Conservation (phyloP, 1,284 basidiomycete genomes). For the Heliocybe sulcata region DNA sequence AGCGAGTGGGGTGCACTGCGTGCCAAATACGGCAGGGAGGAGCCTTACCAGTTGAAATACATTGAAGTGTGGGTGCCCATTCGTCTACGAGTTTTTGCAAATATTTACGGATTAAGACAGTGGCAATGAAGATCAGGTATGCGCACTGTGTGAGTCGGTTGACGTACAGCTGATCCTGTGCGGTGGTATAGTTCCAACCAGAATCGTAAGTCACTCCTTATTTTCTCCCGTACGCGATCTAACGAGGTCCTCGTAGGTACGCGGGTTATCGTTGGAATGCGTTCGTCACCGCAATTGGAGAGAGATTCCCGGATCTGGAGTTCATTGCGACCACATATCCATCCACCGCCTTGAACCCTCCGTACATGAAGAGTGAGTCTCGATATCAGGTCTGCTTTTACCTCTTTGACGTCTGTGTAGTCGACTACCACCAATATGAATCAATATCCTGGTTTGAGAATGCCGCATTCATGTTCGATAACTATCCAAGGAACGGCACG, state of each 20-base stretch:
- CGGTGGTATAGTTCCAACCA: conserved; percentile 20
- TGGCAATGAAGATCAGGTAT: conserved; percentile 29
- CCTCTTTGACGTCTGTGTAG: not conserved
- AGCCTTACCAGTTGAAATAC: conserved; percentile 28
- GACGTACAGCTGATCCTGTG: not conserved
- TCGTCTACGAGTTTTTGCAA: not conserved
- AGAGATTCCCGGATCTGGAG: conserved; percentile 20
- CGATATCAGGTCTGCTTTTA: not conserved
- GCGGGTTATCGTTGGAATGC: conserved; percentile 25
- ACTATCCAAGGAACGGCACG: conserved; percentile 31
- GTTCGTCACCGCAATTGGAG: conserved; percentile 24
- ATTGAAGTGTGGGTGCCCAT: conserved; percentile 27
- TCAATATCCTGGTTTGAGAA: conserved; percentile 23
- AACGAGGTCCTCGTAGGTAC: conserved; percentile 19
- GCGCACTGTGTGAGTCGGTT: not conserved
- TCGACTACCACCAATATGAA: conserved; percentile 22
- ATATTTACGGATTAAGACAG: conserved; percentile 8
- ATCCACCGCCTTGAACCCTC: conserved; percentile 24
- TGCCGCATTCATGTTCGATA: conserved; percentile 27
- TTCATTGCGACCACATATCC: conserved; percentile 28
- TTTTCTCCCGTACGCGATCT: not conserved
- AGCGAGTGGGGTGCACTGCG: conserved; percentile 27
- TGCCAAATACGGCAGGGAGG: conserved; percentile 26
- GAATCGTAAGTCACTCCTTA: conserved; percentile 16
- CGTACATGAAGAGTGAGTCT: conserved; percentile 23